A percentile compares a stretch with the other conserved stretches of the same genome.
phyloP scores from a whole-genome alignment of 208 protist genomes.

The Leishmania tropica region DNA sequence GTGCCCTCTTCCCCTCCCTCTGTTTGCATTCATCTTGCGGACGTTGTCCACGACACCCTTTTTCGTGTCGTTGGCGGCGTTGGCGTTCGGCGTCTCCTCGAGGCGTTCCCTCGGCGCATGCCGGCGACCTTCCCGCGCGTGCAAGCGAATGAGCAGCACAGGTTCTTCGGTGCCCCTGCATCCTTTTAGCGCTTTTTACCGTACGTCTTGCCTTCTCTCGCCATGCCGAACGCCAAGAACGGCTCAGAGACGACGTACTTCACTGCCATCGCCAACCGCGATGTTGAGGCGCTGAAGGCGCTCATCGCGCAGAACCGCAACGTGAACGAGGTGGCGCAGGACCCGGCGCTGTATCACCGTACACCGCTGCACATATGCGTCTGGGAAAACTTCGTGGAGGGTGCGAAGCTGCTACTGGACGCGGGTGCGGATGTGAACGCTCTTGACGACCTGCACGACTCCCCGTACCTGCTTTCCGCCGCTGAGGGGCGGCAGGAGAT shows the following conservation, averaged over 20 bases:
- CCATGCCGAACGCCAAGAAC: slow-evolving; percentile 8
- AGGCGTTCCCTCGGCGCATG: background rate
- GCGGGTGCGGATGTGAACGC: slow-evolving; percentile 55
- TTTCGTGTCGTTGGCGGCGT: background rate
- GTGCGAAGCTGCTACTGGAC: slow-evolving; percentile 48
- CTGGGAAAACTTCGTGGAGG: slow-evolving; percentile 50
- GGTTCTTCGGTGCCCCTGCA: background rate
- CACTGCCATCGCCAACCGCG: slow-evolving; percentile 35
- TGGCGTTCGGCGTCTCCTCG: background rate
- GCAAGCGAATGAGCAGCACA: background rate
- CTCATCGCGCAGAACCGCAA: slow-evolving; percentile 36
- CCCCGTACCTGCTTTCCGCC: slow-evolving; percentile 48
- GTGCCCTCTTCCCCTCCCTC: background rate
- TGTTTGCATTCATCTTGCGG: background rate
- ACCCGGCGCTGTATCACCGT: slow-evolving; percentile 37
- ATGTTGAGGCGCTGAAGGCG: slow-evolving; percentile 27
- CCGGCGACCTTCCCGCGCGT: background rate
- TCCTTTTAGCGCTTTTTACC: background rate
- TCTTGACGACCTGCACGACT: slow-evolving; percentile 60
- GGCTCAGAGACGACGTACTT: slow-evolving; percentile 32
- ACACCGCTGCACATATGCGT: slow-evolving; percentile 58
- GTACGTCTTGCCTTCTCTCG: background rate
- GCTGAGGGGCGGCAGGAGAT: slow-evolving; percentile 56
- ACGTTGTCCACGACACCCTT: background rate
- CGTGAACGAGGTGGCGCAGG: slow-evolving; percentile 37